A percentile compares a stretch with the other conserved stretches of the same genome.
Conservation (phyloP, 495 filamentous ascomycete species). For the Polyplosphaeria fusca region DNA sequence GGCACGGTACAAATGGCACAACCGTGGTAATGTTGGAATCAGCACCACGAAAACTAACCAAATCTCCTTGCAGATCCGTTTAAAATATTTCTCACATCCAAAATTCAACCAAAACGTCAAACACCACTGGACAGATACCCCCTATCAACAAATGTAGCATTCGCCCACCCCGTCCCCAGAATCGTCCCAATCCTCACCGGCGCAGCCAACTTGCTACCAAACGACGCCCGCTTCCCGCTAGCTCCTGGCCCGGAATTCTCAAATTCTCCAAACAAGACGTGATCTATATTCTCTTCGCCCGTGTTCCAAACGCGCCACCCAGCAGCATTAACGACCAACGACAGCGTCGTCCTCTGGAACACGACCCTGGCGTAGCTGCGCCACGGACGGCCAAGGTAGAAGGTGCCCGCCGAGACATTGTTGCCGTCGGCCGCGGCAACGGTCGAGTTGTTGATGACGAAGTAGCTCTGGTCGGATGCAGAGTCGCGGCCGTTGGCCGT, state of each 20-base stretch:
- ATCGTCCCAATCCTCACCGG: background rate
- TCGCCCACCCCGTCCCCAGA: background rate
- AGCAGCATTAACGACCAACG: constrained; percentile 55
- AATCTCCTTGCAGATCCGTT: too few relatives aligned
- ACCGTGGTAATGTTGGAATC: too few relatives aligned
- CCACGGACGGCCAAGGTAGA: constrained; percentile 66
- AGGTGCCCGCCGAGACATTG: constrained; percentile 48
- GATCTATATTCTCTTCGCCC: constrained; percentile 47
- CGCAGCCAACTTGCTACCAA: background rate
- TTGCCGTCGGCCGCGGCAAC: constrained; percentile 46
- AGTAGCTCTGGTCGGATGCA: constrained; percentile 45
- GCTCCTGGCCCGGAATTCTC: constrained; percentile 40
- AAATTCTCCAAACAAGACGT: constrained; percentile 59
- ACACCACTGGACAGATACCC: constrained; percentile 1
- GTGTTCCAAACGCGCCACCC: constrained; percentile 60
- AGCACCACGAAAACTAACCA: too few relatives aligned
- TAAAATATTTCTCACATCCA: too few relatives aligned
- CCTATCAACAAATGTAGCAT: background rate
- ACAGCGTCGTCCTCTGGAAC: constrained; percentile 56
- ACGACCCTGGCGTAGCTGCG: constrained; percentile 57
- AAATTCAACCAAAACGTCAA: too few relatives aligned
- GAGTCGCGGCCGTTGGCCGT: constrained; percentile 57
- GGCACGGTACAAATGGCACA: too few relatives aligned
- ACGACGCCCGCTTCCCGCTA: background rate
- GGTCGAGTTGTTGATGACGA: constrained; percentile 59